Evolutionary conservation across 2,329 filamentous ascomycete species (phyloP).

Genomic region (Aspergillus awamori): DNA sequence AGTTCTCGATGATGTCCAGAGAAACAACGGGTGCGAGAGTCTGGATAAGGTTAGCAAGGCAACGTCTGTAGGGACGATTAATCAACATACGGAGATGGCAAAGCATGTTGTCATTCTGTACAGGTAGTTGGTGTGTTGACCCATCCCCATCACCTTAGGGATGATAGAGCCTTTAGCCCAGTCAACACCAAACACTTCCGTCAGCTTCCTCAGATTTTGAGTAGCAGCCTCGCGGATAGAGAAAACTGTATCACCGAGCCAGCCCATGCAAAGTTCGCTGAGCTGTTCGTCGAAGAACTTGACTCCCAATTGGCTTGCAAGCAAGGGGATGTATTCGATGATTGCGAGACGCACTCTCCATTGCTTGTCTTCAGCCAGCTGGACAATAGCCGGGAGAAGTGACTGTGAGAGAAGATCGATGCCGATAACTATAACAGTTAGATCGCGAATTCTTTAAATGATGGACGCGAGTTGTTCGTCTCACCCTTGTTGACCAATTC

Average conservation of each 20-base stretch:
- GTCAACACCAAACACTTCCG: constrained; percentile 96
- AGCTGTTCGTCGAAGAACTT: constrained; percentile 99
- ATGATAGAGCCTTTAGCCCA: constrained; percentile 98
- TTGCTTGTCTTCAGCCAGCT: constrained; percentile 98
- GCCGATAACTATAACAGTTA: constrained; percentile 72
- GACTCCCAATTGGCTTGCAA: constrained; percentile 92
- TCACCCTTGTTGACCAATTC: constrained; percentile 94
- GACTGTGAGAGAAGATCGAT: constrained; percentile 97
- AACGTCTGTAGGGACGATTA: neutral
- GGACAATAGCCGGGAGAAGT: constrained; percentile 93
- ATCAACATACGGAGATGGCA: constrained; percentile 81
- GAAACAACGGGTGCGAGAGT: constrained; percentile 92
- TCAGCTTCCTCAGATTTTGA: constrained; percentile 96
- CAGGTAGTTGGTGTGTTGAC: constrained; percentile 95
- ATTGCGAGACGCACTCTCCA: constrained; percentile 97
- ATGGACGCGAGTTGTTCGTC: constrained; percentile 17
- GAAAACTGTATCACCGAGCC: constrained; percentile 97
- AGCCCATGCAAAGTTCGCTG: constrained; percentile 93
- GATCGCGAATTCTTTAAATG: neutral
- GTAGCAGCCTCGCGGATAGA: constrained; percentile 97
- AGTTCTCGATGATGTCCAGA: constrained; percentile 87
- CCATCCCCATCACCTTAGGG: constrained; percentile 98
- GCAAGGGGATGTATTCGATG: constrained; percentile 97
- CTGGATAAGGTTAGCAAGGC: constrained; percentile 54
- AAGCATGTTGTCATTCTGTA: constrained; percentile 99